phyloP scores from a whole-genome alignment of 768 basidiomycete genomes.

The Boletus rubescentipes region DNA sequence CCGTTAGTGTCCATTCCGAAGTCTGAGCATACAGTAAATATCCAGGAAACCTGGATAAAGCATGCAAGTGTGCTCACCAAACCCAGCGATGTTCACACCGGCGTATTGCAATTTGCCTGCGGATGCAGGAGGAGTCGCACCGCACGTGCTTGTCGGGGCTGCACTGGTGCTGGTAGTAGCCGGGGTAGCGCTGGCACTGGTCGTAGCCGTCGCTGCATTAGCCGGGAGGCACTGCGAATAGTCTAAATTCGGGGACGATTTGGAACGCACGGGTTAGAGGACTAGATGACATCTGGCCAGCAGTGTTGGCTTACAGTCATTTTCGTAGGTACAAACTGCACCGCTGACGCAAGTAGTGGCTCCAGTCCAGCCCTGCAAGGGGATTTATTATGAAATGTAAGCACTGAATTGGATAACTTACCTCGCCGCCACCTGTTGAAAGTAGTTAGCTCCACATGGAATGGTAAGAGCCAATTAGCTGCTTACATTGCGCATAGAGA shows the following conservation, averaged over 20 bases:
- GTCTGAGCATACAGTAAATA: background rate
- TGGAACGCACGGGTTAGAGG: background rate
- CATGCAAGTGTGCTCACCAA: conserved; percentile 3
- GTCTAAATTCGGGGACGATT: background rate
- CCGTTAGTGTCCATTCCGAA: conserved; percentile 13
- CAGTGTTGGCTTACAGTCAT: background rate
- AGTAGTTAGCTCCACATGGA: background rate
- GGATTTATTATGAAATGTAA: background rate
- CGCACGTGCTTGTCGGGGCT: background rate
- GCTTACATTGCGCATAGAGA: conserved; percentile 14
- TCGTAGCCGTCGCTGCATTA: background rate
- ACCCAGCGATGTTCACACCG: conserved; percentile 16
- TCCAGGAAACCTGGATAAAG: background rate
- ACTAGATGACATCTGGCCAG: background rate
- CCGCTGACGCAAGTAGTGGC: conserved; percentile 7
- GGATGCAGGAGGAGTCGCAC: background rate
- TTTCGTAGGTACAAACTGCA: conserved; percentile 4
- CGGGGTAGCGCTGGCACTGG: background rate
- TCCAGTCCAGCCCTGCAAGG: conserved; percentile 6
- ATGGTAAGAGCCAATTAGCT: background rate
- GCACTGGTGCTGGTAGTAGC: background rate
- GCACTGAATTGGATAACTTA: background rate
- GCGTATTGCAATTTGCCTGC: conserved; percentile 9
- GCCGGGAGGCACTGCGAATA: conserved; percentile 10
- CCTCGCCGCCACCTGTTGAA: conserved; percentile 10